phyloP scores from a whole-genome alignment of 192 early-diverging fungal species.

The Coemansia aciculifera region DNA sequence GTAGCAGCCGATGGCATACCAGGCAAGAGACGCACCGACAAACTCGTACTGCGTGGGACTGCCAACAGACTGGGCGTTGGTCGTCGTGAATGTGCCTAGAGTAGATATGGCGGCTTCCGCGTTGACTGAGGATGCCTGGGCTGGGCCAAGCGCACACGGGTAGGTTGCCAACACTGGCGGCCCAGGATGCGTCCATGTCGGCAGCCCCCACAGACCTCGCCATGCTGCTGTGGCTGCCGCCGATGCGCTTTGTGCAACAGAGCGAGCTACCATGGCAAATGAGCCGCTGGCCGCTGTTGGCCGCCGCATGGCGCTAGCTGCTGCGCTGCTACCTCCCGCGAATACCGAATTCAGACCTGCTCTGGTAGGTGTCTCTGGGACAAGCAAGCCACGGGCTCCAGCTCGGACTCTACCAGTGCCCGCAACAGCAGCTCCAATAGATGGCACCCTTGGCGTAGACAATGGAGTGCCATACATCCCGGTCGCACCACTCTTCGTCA shows the following conservation, averaged over 20 bases:
- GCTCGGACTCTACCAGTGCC: conserved; percentile 38
- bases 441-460: conserved; percentile 22
- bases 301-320: conserved; percentile 11
- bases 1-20: conserved; percentile 58
- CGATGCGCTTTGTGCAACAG: conserved; percentile 31
- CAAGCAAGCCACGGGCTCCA: conserved; percentile 42
- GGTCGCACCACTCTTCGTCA: conserved; percentile 1
- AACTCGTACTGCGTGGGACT: conserved; percentile 54
- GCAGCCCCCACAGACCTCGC: conserved; percentile 55
- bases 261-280: conserved; percentile 6
- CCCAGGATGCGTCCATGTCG: conserved; percentile 52
- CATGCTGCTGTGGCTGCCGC: conserved; percentile 35
- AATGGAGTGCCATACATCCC: not conserved
- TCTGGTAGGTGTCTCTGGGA: conserved; percentile 45
- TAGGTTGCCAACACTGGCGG: conserved; percentile 52
- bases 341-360: conserved; percentile 10
- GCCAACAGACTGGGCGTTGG: conserved; percentile 37
- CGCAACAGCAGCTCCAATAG: conserved; percentile 30
- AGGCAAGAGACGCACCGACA: conserved; percentile 47
- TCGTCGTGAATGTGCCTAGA: conserved; percentile 35
- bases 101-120: conserved; percentile 34
- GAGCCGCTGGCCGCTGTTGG: conserved; percentile 14
- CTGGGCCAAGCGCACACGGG: conserved; percentile 45
- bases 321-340: conserved; percentile 4
- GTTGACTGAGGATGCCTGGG: conserved; percentile 25